phyloP scores from a whole-genome alignment of 805 yeast species.

The Wickerhamomyces chambardii region DNA sequence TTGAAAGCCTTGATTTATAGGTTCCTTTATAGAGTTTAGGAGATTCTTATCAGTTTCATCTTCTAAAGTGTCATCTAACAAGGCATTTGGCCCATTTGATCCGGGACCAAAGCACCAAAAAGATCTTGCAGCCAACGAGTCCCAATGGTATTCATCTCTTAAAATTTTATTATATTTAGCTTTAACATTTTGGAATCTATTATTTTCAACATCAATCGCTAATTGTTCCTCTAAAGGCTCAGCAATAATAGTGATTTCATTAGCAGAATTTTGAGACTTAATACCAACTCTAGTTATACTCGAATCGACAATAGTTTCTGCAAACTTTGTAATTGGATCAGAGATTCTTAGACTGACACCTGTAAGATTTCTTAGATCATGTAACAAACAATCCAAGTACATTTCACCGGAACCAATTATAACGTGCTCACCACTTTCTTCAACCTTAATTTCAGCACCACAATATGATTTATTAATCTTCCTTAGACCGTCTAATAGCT shows the following conservation, averaged over 20 bases:
- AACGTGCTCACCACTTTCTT: conserved; percentile 84
- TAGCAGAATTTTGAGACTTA: conserved; percentile 43
- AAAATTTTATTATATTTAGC: conserved; percentile 45
- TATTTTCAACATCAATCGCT: conserved; percentile 45
- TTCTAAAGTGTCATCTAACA: conserved; percentile 65
- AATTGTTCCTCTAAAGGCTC: conserved; percentile 60
- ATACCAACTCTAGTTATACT: conserved; percentile 64
- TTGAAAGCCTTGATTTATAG: conserved; percentile 68
- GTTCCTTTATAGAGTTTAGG: conserved; percentile 36
- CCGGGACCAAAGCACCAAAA: conserved; percentile 72
- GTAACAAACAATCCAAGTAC: conserved; percentile 74
- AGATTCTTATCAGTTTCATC: conserved; percentile 55
- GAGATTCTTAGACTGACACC: conserved; percentile 72
- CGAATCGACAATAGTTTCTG: conserved; percentile 64
- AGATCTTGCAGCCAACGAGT: conserved; percentile 72
- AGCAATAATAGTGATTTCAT: conserved; percentile 60
- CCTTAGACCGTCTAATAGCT: conserved; percentile 60
- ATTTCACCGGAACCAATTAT: conserved; percentile 81
- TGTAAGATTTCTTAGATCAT: conserved; percentile 56
- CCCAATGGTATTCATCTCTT: conserved; percentile 64
- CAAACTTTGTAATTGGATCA: conserved; percentile 71
- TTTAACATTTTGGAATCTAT: conserved; percentile 29
- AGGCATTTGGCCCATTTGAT: conserved; percentile 39
- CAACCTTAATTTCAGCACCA: conserved; percentile 61
- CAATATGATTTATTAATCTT: conserved; percentile 54